Conservation (phyloP, 148 eudicot genomes). For the Rhododendron molle region DNA sequence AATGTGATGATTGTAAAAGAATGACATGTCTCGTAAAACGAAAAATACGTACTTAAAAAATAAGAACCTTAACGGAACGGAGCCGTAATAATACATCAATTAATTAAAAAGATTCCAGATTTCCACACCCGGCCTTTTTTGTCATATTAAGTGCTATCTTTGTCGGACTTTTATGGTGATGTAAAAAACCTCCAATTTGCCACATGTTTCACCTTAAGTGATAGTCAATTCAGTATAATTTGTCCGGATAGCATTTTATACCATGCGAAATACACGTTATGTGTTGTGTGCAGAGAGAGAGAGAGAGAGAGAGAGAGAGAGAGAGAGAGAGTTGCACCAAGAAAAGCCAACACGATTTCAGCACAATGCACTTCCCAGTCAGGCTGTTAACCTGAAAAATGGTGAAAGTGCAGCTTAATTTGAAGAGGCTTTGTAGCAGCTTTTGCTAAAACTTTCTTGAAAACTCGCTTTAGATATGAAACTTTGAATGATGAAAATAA, state of each 20-base stretch:
- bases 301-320: constrained; percentile 1
- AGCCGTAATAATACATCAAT: too few relatives aligned
- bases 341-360: not conserved
- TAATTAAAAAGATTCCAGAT: not conserved
- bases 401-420: not conserved
- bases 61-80: too few relatives aligned
- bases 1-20: too few relatives aligned
- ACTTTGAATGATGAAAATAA: not conserved
- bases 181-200: too few relatives aligned
- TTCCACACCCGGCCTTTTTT: not conserved
- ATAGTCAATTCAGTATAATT: too few relatives aligned
- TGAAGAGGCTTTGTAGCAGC: not conserved
- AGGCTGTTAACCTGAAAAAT: not conserved
- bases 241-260: too few relatives aligned
- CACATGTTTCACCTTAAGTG: too few relatives aligned
- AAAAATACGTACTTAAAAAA: too few relatives aligned
- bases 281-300: not conserved
- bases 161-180: too few relatives aligned
- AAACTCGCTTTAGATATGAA: not conserved
- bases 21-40: too few relatives aligned
- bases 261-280: not conserved
- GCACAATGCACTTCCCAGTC: not conserved
- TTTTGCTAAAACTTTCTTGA: not conserved
- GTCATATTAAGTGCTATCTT: not conserved
- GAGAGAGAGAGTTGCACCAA: not conserved